Evolutionary conservation across 345 rosid species (phyloP), one percentile per base, ranked within the genome.

Genomic region (Eutrema heterophyllum): DNA sequence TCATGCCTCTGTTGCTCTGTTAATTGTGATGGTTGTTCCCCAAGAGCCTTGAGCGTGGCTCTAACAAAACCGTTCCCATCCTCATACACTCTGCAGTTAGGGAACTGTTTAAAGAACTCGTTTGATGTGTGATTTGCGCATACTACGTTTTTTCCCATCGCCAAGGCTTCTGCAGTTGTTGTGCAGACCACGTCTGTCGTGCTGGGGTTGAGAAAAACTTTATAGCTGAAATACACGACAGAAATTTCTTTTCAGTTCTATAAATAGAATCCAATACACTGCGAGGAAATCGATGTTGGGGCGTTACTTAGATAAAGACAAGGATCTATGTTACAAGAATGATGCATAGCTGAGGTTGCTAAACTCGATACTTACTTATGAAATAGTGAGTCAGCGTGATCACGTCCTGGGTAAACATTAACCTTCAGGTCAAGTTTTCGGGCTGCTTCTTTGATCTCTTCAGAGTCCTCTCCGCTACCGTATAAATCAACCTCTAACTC

Each of bases 181-280:
- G 99, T 95, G 83, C 98, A 95, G 61, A 95, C 98, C 39, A 95
- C 98, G 55, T 95, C 99, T 9, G 96, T 90, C 49, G 98, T 95
- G 89, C 99, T 95, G 7, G 99, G 98, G 77, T 95, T 95, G 77
- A 95, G 82, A 81, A 95, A 95, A 77, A 90, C 91, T 81, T 86
- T 96, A 70, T 89, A 92, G 72, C 97, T 96, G 91, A 54, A 64
- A 50, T 12, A 74, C 27, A 63, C 69, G 71, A 50, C 11, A 11
- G 2, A 43, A 4, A 14, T 6, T 33, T 36, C 33, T 38, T 46
- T 18, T 9, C 9, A 44, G 33, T 10, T 30, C n/a, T 16, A 13
- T 62, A 50, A 0, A 13, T n/a, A 57, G 43, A 56, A 65, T 33
- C 55, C 52, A 13, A 49, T 50, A 39, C 38, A 43, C 54, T 21